Base-by-base conservation (phyloP, 495 filamentous ascomycete genomes). In the Xylaria nigripes region DNA sequence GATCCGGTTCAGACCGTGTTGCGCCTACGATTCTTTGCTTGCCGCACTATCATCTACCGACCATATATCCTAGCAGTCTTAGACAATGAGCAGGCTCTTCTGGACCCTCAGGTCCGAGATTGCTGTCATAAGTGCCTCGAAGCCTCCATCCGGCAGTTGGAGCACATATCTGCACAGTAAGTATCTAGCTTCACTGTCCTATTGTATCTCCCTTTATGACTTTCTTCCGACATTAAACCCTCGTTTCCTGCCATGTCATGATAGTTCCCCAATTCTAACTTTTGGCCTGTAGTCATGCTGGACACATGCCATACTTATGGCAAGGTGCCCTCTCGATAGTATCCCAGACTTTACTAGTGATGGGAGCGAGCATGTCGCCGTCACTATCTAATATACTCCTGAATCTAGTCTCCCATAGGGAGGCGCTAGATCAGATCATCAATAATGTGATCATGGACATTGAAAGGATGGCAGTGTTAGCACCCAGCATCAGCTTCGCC, bases 301-400 rank as follows among this genome's bases (percentile, higher is more conserved):
- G 87, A 52, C 87, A 90, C 60, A 84, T 92, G 68, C 87, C 86
- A n/a, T 90, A 90, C 69, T 76, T 90, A 15, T 90, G 86, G 86
- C 86, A 90, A 71, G 87, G 87, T 30, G 87, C 87, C 2, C 75
- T 91, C 41, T 88, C 84, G 46, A 86, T 92, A 62, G 85, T 90
- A 22, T 88, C 85, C 7, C 87, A 91, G 69, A 84, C 85, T 2
- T 73, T 90, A 27, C 68, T 92, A 36, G 80, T 91, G 32, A 91
- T 90, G 87, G 86, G 86, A 6, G 86, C 86, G 46, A 90, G 83
- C 16, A 87, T 91, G 83, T 87, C 83, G n/a, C 83, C 81, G 10
- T 81, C 82, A 7, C 77, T 90, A 9, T 81, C 81, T 12, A 75
- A 71, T 38, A 77, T 89, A 21, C 78, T 90, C 16, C 81, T 86